Evolutionary conservation across 1,284 basidiomycete genomes (phyloP).

Genomic region (Irpex sp.): DNA sequence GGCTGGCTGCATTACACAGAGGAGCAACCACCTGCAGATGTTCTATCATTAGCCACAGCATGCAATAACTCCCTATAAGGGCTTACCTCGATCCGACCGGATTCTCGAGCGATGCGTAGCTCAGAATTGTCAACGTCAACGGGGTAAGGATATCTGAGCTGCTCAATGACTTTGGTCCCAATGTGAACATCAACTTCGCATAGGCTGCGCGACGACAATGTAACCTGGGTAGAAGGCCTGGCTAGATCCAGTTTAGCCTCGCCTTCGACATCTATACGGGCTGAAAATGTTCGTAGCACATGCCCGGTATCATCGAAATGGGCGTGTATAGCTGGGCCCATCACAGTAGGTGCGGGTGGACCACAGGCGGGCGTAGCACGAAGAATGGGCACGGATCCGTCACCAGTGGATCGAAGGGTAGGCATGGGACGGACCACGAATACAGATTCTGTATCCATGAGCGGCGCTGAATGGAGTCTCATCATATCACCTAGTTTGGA

Average conservation of each 20-base stretch:
- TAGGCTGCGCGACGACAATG: too few species aligned
- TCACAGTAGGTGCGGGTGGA: too few species aligned
- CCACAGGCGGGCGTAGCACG: too few species aligned
- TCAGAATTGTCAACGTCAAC: conserved; percentile 29
- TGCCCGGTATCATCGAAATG: not conserved
- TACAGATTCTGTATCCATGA: conserved; percentile 2
- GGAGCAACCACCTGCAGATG: too few species aligned
- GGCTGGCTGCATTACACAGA: conserved; percentile 26
- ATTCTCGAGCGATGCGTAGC: conserved; percentile 48
- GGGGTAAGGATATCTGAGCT: conserved; percentile 32
- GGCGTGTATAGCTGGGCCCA: too few species aligned
- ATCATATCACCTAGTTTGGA: conserved; percentile 8
- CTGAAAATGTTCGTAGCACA: not conserved
- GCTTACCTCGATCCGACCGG: conserved; percentile 50
- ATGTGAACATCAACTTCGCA: conserved; percentile 28
- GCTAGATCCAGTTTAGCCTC: conserved; percentile 15
- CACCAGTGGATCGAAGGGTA: not conserved
- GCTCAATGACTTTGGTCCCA: conserved; percentile 19
- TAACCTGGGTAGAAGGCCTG: conserved; percentile 16
- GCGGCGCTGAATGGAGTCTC: conserved; percentile 1
- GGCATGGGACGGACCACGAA: not conserved
- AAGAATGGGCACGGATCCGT: not conserved
- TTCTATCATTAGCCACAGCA: too few species aligned
- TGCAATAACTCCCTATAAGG: too few species aligned
- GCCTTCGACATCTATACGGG: not conserved